Conservation (phyloP, 1,284 basidiomycete genomes). For the Phlebopus sp. region DNA sequence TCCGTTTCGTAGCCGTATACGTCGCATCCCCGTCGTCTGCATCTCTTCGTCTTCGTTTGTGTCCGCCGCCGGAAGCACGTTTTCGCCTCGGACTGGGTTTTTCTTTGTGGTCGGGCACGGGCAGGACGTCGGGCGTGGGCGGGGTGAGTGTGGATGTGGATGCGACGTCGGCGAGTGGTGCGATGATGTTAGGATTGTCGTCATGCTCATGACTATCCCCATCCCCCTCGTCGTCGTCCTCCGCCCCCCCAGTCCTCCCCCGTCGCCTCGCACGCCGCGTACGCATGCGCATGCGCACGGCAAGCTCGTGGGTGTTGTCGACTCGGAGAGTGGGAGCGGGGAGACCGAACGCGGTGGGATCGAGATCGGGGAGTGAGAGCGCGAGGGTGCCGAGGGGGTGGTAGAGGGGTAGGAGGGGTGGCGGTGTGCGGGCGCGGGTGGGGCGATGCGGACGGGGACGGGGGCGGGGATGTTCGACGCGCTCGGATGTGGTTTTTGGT, state of each 20-base stretch:
- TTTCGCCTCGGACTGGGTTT: slow-evolving; percentile 44
- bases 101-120: slow-evolving; percentile 28
- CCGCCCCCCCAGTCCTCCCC: too few relatives aligned
- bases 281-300: too few relatives aligned
- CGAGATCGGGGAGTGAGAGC: slow-evolving; percentile 62
- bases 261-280: too few relatives aligned
- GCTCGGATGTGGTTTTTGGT: slow-evolving; percentile 13
- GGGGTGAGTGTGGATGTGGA: neutral
- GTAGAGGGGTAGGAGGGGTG: slow-evolving; percentile 62
- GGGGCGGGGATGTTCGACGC: too few relatives aligned
- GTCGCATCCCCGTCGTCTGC: slow-evolving; percentile 60
- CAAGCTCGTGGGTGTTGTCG: too few relatives aligned
- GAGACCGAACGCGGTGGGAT: slow-evolving; percentile 55
- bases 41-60: slow-evolving; percentile 58
- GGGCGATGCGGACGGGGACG: too few relatives aligned
- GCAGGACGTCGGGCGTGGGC: slow-evolving; percentile 26
- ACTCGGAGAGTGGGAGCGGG: slow-evolving; percentile 38
- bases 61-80: slow-evolving; percentile 36
- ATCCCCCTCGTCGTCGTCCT: too few relatives aligned
- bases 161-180: slow-evolving; percentile 16
- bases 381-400: slow-evolving; percentile 66
- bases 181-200: slow-evolving; percentile 18
- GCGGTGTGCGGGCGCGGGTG: slow-evolving; percentile 24
- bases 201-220: slow-evolving; percentile 27
- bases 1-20: too few relatives aligned